These are phyloP conservation scores for Pseudogymnoascus sp. DNA, from an alignment of 2,329 filamentous ascomycete genomes.

Conservation along the genomic window DNA sequence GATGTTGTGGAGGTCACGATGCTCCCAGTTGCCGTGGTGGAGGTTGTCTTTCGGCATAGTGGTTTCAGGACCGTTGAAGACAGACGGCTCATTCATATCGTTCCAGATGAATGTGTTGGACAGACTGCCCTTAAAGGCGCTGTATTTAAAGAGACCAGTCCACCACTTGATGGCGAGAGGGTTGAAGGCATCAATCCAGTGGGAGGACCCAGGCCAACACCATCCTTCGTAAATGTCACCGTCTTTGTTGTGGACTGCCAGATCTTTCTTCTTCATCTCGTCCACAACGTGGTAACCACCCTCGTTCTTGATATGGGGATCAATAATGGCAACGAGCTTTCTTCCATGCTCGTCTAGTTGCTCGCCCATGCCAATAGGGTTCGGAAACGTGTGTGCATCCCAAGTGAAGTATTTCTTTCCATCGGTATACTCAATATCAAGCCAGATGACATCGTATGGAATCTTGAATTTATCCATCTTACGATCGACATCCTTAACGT, in stretches of 20 bases:
- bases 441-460: constrained; percentile 97
- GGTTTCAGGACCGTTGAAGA: constrained; percentile 96
- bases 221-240: constrained; percentile 84
- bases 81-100: constrained; percentile 98
- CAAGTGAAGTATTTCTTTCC: constrained; percentile 98
- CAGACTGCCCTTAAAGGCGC: constrained; percentile 75
- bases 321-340: constrained; percentile 89
- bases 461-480: constrained; percentile 95
- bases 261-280: constrained; percentile 72
- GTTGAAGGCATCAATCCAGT: constrained; percentile 96
- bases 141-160: constrained; percentile 78
- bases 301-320: constrained; percentile 94
- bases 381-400: constrained; percentile 79
- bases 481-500: constrained; percentile 91
- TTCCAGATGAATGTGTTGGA: constrained; percentile 95
- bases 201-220: constrained; percentile 96
- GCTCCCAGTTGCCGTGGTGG: constrained; percentile 86
- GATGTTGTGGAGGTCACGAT: constrained; percentile 91
- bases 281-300: constrained; percentile 68
- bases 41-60: constrained; percentile 99
- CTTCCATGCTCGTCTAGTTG: constrained; percentile 77
- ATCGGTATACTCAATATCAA: constrained; percentile 96
- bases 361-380: constrained; percentile 80
- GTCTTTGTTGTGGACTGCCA: constrained; percentile 86
- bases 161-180: constrained; percentile 89